Percentiles rank a stretch among this genome's conserved stretches.
Conservation (phyloP, 441 rosid species). For the Brassica balearica region DNA sequence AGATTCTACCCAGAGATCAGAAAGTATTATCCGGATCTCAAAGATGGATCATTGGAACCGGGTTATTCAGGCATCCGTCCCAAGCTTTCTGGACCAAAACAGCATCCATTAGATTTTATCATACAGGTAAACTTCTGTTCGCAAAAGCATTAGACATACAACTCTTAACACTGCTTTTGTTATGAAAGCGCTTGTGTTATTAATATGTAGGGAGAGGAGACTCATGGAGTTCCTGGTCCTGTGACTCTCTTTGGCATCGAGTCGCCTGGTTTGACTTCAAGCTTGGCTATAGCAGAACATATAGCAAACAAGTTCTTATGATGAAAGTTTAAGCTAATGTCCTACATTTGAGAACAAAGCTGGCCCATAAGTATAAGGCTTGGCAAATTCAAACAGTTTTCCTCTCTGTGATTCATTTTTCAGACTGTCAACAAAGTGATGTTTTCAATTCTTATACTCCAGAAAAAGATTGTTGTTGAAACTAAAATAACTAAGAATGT, state of each 20-base stretch:
- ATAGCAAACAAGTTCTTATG: conserved; percentile 58
- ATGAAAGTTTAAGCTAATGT: not conserved
- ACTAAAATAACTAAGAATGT: conserved; percentile 15
- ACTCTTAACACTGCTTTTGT: too few species aligned
- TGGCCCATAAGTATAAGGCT: not conserved
- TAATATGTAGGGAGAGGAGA: conserved; percentile 68
- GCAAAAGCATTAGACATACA: not conserved
- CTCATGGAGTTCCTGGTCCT: conserved; percentile 78
- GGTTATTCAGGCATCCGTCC: conserved; percentile 93
- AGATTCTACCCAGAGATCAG: conserved; percentile 78
- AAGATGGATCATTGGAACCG: conserved; percentile 69
- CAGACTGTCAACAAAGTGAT: not conserved
- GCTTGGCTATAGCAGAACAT: conserved; percentile 90
- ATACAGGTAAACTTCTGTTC: conserved; percentile 62
- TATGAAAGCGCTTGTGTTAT: conserved; percentile 5
- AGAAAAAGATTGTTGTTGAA: conserved; percentile 7
- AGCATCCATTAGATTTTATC: too few species aligned
- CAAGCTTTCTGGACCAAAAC: too few species aligned
- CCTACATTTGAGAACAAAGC: not conserved
- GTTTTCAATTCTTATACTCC: conserved; percentile 17
- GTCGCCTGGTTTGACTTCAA: conserved; percentile 91
- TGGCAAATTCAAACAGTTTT: conserved; percentile 3
- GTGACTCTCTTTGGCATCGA: conserved; percentile 93
- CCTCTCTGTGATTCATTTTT: conserved; percentile 8
- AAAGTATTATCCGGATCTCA: conserved; percentile 77